Percentiles rank a stretch among this genome's conserved stretches.
Conservation (phyloP, 345 rosid species). For the Syzygium oleosum region DNA sequence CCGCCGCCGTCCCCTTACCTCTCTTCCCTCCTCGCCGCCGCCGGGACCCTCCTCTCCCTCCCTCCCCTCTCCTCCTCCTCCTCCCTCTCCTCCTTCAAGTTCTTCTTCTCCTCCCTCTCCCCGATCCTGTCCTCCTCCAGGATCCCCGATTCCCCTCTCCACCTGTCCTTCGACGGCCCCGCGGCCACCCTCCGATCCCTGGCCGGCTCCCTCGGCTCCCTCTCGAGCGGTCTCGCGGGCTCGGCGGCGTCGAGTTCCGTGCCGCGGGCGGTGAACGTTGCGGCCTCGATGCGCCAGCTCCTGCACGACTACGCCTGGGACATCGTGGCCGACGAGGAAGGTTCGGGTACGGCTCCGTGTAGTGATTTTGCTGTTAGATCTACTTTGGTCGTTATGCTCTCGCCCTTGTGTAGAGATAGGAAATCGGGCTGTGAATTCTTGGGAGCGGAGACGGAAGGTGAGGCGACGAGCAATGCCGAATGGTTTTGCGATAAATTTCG, state of each 20-base stretch:
- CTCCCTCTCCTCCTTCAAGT: conserved; percentile 71
- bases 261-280: conserved; percentile 37
- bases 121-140: conserved; percentile 88
- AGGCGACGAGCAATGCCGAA: conserved; percentile 22
- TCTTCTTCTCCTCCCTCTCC: conserved; percentile 81
- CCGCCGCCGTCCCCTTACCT: conserved; percentile 28
- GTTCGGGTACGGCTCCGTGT: conserved; percentile 23
- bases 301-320: conserved; percentile 88
- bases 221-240: not conserved
- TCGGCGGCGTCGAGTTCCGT: not conserved
- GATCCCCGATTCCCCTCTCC: conserved; percentile 42
- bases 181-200: conserved; percentile 44
- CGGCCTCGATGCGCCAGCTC: conserved; percentile 64
- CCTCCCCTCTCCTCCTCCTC: conserved; percentile 42
- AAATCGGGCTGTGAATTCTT: conserved; percentile 39
- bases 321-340: conserved; percentile 23
- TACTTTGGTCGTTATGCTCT: conserved; percentile 69
- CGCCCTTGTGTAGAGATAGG: conserved; percentile 38
- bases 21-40: conserved; percentile 38
- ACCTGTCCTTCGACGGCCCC: conserved; percentile 64
- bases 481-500: conserved; percentile 26
- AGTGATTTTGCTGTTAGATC: conserved; percentile 27
- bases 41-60: conserved; percentile 46
- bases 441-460: conserved; percentile 20
- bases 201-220: conserved; percentile 15